phyloP scores from a whole-genome alignment of 176 grass and related monocot species.

The Themeda triandra region DNA sequence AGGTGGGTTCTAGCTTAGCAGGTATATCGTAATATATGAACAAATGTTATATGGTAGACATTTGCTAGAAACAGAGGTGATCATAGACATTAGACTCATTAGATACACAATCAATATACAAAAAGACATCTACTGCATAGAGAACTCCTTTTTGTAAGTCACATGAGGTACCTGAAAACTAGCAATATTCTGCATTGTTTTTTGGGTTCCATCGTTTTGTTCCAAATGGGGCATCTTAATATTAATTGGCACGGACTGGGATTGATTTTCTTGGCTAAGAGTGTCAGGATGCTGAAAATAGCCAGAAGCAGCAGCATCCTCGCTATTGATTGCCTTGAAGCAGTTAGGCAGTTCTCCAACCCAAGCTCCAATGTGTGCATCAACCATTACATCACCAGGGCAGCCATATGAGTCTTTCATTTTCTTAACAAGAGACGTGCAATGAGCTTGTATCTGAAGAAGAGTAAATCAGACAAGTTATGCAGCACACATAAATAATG shows the following conservation, averaged over 20 bases:
- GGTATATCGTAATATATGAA: not conserved
- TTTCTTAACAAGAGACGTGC: conserved; percentile 62
- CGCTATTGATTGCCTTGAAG: conserved; percentile 38
- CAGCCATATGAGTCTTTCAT: conserved; percentile 68
- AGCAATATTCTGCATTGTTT: conserved; percentile 59
- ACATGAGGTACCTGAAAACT: conserved; percentile 74
- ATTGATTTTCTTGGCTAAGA: conserved; percentile 11
- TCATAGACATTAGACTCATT: not conserved
- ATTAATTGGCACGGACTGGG: conserved; percentile 15
- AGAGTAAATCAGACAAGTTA: conserved; percentile 14
- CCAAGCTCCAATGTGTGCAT: conserved; percentile 66
- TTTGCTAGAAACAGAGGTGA: not conserved
- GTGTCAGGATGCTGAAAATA: not conserved
- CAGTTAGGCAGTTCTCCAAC: conserved; percentile 64
- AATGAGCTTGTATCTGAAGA: conserved; percentile 54
- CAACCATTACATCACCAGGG: conserved; percentile 57
- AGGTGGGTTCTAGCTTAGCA: not conserved
- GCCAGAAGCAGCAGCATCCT: not conserved
- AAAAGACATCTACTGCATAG: not conserved
- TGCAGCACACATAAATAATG: not conserved
- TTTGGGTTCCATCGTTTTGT: conserved; percentile 21
- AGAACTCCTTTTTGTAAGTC: not conserved
- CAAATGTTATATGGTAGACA: not conserved
- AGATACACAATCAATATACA: not conserved
- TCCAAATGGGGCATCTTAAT: conserved; percentile 22